phyloP scores from a whole-genome alignment of 768 basidiomycete species.

The Termitomyces bulborhizus region DNA sequence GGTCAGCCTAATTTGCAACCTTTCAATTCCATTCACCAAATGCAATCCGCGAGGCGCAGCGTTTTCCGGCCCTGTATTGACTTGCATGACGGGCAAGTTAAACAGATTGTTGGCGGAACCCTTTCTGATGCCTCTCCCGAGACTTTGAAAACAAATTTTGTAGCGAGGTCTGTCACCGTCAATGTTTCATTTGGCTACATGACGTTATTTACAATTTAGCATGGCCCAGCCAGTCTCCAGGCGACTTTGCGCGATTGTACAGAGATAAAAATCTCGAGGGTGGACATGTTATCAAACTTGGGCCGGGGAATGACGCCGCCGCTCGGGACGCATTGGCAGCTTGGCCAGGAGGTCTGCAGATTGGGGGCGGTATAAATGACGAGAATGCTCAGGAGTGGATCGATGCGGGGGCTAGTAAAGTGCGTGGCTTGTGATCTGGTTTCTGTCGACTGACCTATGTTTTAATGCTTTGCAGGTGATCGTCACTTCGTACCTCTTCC shows the following conservation, averaged over 20 bases:
- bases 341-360: constrained; percentile 85
- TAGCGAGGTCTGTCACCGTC: constrained; percentile 60
- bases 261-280: constrained; percentile 61
- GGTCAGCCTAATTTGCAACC: not conserved
- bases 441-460: not conserved
- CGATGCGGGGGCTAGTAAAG: constrained; percentile 87
- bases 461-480: constrained; percentile 60
- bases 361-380: constrained; percentile 89
- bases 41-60: constrained; percentile 37
- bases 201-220: not conserved
- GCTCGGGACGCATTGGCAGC: constrained; percentile 75
- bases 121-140: constrained; percentile 63
- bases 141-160: constrained; percentile 80
- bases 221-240: constrained; percentile 64
- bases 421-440: constrained; percentile 6
- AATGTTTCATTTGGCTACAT: constrained; percentile 8
- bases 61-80: constrained; percentile 94
- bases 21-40: not conserved
- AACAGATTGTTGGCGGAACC: constrained; percentile 97
- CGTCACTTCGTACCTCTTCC: constrained; percentile 96
- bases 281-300: constrained; percentile 96
- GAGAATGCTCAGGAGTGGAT: constrained; percentile 83
- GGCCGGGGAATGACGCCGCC: constrained; percentile 84
- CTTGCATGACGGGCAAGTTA: constrained; percentile 91
- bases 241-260: constrained; percentile 78